Evolutionary conservation across 306 rosid species (phyloP), one percentile per base, ranked within the genome.

Genomic region (Quercus mongolica): DNA sequence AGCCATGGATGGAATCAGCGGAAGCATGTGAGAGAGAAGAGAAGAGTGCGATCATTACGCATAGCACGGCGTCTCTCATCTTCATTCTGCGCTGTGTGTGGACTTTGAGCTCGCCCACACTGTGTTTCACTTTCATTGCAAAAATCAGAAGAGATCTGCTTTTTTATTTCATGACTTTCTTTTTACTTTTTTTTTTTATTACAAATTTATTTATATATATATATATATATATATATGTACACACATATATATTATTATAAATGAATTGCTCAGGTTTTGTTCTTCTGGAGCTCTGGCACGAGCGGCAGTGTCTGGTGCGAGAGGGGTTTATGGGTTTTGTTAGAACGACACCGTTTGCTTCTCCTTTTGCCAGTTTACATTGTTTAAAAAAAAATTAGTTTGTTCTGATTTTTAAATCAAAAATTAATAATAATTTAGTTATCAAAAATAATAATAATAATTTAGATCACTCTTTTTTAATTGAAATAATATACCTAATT

Each of bases 1-100:
- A 91, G 30, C 95, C 95, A 56, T 91, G 82, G 81, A 91, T 84
- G 70, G 90, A 84, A 85, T 91, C 98, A 56, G 99, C 99, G 63
- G 77, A 85, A 71, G 85, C 74, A 49, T 81, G 49, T 56, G 94
- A 84, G 65, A 89, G 73, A 12, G 81, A 87, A 72, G 59, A 87
- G 41, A 87, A 87, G 41, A 88, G 30, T 23, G 78, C 52, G 70
- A 84, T 70, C 49, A 86, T 28, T 56, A 81, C 46, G 69, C 79
- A 67, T 0, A 84, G 78, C 35, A 81, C 57, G 74, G 85, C 80
- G n/a, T 78, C 73, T 31, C 68, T 64, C 80, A 83, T 81, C 69
- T 78, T 77, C 97, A 90, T 90, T 76, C 58, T 31, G 70, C 56
- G 44, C 28, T 57, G 18, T 14, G 19, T 52, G 18, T 18, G 14